A percentile compares a stretch with the other conserved stretches of the same genome.
These are phyloP conservation scores for Volvox africanus DNA, from an alignment of 139 green algal genomes.

Conservation along the genomic window DNA sequence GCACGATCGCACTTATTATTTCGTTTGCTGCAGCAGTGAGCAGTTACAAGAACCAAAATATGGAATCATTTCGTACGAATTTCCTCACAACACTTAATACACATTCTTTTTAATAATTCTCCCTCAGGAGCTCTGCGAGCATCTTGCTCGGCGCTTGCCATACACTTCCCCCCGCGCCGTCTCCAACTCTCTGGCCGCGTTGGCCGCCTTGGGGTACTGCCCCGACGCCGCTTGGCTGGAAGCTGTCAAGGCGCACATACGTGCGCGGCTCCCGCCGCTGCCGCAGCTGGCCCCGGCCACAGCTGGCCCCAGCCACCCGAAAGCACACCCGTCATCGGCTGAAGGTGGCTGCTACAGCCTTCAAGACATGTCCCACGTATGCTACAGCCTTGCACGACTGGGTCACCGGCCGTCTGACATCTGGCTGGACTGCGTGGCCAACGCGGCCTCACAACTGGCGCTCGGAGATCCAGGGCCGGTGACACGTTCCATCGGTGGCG, in stretches of 20 bases:
- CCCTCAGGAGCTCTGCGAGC: constrained; percentile 8
- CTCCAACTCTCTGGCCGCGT: constrained; percentile 14
- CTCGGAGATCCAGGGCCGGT: neutral
- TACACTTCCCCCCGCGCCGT: neutral
- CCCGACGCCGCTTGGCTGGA: neutral
- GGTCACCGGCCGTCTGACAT: neutral
- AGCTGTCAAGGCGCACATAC: neutral
- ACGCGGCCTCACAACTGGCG: neutral
- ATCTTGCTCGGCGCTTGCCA: neutral
- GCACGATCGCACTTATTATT: too few species aligned
- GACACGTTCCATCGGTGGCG: too few species aligned
- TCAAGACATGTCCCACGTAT: neutral
- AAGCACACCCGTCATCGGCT: neutral
- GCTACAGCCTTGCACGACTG: neutral
- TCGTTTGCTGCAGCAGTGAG: too few species aligned
- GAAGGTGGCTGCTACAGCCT: neutral
- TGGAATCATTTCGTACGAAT: too few species aligned
- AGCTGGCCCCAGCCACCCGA: neutral
- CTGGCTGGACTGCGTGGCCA: neutral
- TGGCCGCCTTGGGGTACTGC: neutral
- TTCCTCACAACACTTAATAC: too few species aligned
- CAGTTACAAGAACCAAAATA: too few species aligned
- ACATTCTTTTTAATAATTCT: too few species aligned
- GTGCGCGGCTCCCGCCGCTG: neutral
- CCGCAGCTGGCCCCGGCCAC: neutral